Evolutionary conservation across 2,329 filamentous ascomycete species (phyloP).

Genomic region (Penicillium sp.): DNA sequence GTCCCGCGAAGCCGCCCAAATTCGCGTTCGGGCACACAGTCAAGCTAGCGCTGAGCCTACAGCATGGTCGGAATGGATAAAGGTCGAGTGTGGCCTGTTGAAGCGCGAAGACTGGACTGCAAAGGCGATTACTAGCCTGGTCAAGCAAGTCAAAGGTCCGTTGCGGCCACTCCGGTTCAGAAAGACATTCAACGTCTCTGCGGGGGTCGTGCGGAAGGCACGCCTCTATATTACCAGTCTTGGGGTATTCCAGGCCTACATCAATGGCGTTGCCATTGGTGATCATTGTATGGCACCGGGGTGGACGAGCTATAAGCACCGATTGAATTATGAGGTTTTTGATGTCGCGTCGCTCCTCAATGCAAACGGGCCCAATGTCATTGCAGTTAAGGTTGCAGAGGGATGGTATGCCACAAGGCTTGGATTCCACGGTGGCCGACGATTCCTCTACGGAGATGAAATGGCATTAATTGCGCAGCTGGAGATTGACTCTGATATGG

Average conservation of each 20-base stretch:
- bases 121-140: background rate
- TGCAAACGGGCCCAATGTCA: slow-evolving; percentile 40
- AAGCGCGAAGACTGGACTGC: slow-evolving; percentile 3
- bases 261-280: slow-evolving; percentile 4
- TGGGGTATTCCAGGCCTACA: slow-evolving; percentile 4
- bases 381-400: slow-evolving; percentile 50
- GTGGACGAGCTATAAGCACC: background rate
- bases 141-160: slow-evolving; percentile 1
- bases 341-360: slow-evolving; percentile 48
- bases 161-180: slow-evolving; percentile 7
- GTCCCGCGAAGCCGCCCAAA: background rate
- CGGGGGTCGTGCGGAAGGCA: background rate
- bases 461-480: slow-evolving; percentile 33
- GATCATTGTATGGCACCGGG: slow-evolving; percentile 21
- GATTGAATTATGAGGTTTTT: slow-evolving; percentile 51
- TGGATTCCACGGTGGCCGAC: slow-evolving; percentile 7
- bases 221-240: slow-evolving; percentile 10
- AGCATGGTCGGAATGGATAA: slow-evolving; percentile 1
- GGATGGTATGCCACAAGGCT: slow-evolving; percentile 52
- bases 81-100: slow-evolving; percentile 3
- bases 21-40: background rate
- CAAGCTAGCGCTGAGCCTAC: background rate
- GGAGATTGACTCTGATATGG: slow-evolving; percentile 23
- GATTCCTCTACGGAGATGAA: slow-evolving; percentile 27
- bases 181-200: background rate